Base-by-base conservation (phyloP, 306 rosid species). In the Trichosanthes truncata region DNA sequence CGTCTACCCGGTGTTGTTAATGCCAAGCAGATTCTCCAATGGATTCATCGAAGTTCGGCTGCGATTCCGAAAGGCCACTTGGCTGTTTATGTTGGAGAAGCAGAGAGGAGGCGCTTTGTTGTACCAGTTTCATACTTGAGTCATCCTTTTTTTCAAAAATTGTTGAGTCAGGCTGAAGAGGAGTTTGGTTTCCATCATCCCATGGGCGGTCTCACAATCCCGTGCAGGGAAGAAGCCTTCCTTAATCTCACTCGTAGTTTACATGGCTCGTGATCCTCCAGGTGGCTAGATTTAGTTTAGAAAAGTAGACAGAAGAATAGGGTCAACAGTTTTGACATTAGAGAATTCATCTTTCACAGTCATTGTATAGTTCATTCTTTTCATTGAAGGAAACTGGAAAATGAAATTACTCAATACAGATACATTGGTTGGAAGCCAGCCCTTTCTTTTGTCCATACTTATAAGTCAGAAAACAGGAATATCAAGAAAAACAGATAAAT, bases 51-150 rank as follows among this genome's bases (percentile, higher is more conserved):
- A 10, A 66, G 6, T 66, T 66, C 46, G 9, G 48, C 36, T 66
- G 25, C 48, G 4, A 66, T 66, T 66, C 73, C 73, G 2, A 66
- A 66, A 36, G 73, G 73, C 26, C 73, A 66, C 26, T 66, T 66
- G 48, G 48, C 48, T 66, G 48, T 66, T 66, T 66, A 66, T 66
- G 73, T 66, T 66, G 48, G 73, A 66, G 73, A 66, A 66, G 46
- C 46, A 20, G 48, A 66, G 26, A 66, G 73, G 43, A 66, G 41
- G 73, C 73, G 73, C 73, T 66, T 66, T 20, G 73, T 66, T 36
- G 73, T 66, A 35, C 73, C 73, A 8, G 73, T 66, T 66, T 66
- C 46, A 18, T 66, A 66, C 46, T 36, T 36, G 46, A 66, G 73
- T 66, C 73, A 66, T 66, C 73, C 73, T 66, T 66, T 48, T 35